Conservation (phyloP, 257 asterid genomes). For the Verbena officinalis region DNA sequence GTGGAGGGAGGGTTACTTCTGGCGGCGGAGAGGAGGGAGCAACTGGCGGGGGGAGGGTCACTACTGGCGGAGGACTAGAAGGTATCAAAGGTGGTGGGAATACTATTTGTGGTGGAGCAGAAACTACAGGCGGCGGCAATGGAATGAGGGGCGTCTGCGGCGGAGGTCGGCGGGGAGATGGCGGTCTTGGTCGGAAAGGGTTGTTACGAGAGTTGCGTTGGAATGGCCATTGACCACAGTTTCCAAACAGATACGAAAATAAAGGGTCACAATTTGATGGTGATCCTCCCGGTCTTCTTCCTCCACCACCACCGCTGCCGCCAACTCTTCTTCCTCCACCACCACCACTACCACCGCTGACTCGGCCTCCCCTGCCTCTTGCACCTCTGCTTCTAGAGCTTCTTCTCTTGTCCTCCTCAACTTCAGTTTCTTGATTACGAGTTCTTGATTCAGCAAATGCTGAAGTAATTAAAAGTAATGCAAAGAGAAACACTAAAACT, state of each 20-base stretch:
- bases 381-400: slow-evolving; percentile 26
- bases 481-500: slow-evolving; percentile 27
- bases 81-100: slow-evolving; percentile 37
- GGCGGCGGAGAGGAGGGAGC: slow-evolving; percentile 36
- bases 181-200: slow-evolving; percentile 42
- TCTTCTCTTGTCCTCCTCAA: slow-evolving; percentile 39
- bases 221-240: slow-evolving; percentile 60
- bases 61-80: slow-evolving; percentile 32
- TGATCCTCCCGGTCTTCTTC: slow-evolving; percentile 34
- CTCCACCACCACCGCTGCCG: slow-evolving; percentile 29
- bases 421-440: neutral
- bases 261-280: slow-evolving; percentile 57
- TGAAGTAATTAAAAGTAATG: slow-evolving; percentile 42
- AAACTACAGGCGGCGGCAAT: slow-evolving; percentile 35
- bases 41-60: slow-evolving; percentile 36
- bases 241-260: slow-evolving; percentile 40
- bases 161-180: slow-evolving; percentile 43
- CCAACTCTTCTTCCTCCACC: slow-evolving; percentile 16
- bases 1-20: too few relatives aligned
- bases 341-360: slow-evolving; percentile 20
- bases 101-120: slow-evolving; percentile 37
- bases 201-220: slow-evolving; percentile 37
- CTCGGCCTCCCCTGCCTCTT: slow-evolving; percentile 13
- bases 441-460: slow-evolving; percentile 39
- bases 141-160: slow-evolving; percentile 34